Percentiles rank a stretch among this genome's conserved stretches.
These are phyloP conservation scores for Suillus luteus DNA, from an alignment of 768 basidiomycete genomes.

Conservation along the genomic window DNA sequence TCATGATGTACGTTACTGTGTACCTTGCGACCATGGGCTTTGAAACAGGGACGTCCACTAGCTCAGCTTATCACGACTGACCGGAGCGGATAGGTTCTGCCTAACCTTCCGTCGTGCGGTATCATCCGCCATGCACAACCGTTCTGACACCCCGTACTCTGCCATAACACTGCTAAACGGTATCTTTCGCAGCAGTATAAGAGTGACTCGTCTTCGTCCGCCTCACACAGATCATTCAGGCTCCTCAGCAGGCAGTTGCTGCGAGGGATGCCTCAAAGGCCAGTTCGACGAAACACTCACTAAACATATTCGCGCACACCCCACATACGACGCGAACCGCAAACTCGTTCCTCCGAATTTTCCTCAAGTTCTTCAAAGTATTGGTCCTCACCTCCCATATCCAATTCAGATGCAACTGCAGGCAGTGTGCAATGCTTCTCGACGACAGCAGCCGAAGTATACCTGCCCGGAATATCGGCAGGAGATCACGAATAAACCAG, in stretches of 20 bases:
- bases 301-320: constrained; percentile 50
- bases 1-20: too few species aligned
- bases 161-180: not conserved
- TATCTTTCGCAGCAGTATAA: not conserved
- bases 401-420: constrained; percentile 22
- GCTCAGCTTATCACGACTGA: not conserved
- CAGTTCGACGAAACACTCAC: constrained; percentile 51
- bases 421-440: constrained; percentile 23
- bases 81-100: not conserved
- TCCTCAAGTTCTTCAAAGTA: constrained; percentile 18
- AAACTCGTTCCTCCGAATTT: constrained; percentile 20
- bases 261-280: constrained; percentile 58
- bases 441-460: constrained; percentile 49
- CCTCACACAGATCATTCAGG: not conserved
- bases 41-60: too few species aligned
- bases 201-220: not conserved
- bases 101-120: not conserved
- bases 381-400: constrained; percentile 10
- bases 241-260: constrained; percentile 43
- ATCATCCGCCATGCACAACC: not conserved
- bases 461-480: constrained; percentile 71
- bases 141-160: not conserved
- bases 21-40: not conserved
- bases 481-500: constrained; percentile 48
- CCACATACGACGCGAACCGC: constrained; percentile 42